These are phyloP conservation scores for Favolaschia claudopus DNA, from an alignment of 768 basidiomycete species.

Conservation along the genomic window DNA sequence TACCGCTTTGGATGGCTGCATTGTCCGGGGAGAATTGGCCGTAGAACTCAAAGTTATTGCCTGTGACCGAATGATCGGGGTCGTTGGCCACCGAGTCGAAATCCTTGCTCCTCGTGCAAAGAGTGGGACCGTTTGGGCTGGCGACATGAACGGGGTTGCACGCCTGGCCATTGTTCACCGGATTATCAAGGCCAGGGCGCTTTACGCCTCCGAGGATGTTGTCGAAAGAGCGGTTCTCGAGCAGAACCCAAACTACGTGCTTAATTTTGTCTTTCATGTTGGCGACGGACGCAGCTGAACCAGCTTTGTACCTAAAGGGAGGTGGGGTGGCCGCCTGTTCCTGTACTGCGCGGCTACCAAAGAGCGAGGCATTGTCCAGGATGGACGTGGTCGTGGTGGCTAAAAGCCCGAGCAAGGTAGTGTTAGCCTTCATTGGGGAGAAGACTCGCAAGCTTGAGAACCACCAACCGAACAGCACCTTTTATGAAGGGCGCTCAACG, in stretches of 20 bases:
- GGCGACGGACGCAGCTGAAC: constrained; percentile 21
- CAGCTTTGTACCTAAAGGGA: constrained; percentile 29
- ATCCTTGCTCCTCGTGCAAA: constrained; percentile 30
- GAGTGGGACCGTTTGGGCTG: constrained; percentile 19
- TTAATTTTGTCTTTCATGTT: constrained; percentile 32
- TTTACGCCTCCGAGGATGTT: constrained; percentile 36
- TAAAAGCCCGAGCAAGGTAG: constrained; percentile 21
- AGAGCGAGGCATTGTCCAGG: constrained; percentile 7
- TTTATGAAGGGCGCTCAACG: constrained; percentile 6
- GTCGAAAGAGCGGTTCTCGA: constrained; percentile 41
- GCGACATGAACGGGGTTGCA: constrained; percentile 34
- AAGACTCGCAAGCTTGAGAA: not conserved
- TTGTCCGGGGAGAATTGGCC: constrained; percentile 31
- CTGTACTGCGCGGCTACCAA: not conserved
- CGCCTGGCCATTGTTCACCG: constrained; percentile 24
- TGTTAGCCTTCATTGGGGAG: constrained; percentile 26
- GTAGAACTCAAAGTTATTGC: constrained; percentile 34
- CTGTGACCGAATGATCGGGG: constrained; percentile 34
- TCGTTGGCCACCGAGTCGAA: constrained; percentile 32
- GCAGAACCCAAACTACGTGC: constrained; percentile 35
- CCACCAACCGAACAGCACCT: not conserved
- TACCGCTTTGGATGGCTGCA: constrained; percentile 22
- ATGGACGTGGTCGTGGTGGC: constrained; percentile 24
- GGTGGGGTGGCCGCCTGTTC: not conserved
- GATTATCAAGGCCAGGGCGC: constrained; percentile 30